A percentile compares a stretch with the other conserved stretches of the same genome.
phyloP scores from a whole-genome alignment of 805 yeast genomes.

The Candida jianshihensis region DNA sequence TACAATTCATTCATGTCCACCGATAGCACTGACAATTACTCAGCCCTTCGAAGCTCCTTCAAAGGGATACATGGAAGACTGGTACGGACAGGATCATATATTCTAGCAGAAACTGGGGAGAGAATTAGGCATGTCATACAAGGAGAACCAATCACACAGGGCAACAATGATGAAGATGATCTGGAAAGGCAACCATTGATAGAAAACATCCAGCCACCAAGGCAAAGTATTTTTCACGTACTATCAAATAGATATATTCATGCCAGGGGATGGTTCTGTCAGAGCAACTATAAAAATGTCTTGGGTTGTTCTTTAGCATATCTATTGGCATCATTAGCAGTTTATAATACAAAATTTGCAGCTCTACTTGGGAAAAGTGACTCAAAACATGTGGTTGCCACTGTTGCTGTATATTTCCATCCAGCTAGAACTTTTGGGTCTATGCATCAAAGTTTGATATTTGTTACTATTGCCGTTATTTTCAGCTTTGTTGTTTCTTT shows the following conservation, averaged over 20 bases:
- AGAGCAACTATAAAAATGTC: slow-evolving; percentile 23
- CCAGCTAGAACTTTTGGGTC: slow-evolving; percentile 75
- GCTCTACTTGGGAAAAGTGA: slow-evolving; percentile 54
- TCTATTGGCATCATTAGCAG: slow-evolving; percentile 64
- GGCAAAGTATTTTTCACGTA: too few species aligned
- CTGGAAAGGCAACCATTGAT: slow-evolving; percentile 12
- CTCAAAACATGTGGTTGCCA: slow-evolving; percentile 75
- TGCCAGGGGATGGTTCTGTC: slow-evolving; percentile 1
- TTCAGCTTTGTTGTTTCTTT: slow-evolving; percentile 49
- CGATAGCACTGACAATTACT: slow-evolving; percentile 9
- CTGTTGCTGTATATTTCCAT: slow-evolving; percentile 80
- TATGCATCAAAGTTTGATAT: slow-evolving; percentile 67
- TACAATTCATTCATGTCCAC: slow-evolving; percentile 18
- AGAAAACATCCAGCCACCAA: too few species aligned
- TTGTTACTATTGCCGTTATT: slow-evolving; percentile 46
- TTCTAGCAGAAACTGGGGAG: slow-evolving; percentile 39
- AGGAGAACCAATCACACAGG: background rate
- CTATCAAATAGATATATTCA: background rate
- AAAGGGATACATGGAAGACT: slow-evolving; percentile 12
- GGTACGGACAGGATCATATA: slow-evolving; percentile 28
- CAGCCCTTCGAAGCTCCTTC: slow-evolving; percentile 7
- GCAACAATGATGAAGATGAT: slow-evolving; percentile 2
- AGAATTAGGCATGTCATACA: slow-evolving; percentile 16
- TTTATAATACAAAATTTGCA: slow-evolving; percentile 47
- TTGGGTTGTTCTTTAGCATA: slow-evolving; percentile 72